Conservation (phyloP, 495 filamentous ascomycete genomes). For the Talaromyces liani region DNA sequence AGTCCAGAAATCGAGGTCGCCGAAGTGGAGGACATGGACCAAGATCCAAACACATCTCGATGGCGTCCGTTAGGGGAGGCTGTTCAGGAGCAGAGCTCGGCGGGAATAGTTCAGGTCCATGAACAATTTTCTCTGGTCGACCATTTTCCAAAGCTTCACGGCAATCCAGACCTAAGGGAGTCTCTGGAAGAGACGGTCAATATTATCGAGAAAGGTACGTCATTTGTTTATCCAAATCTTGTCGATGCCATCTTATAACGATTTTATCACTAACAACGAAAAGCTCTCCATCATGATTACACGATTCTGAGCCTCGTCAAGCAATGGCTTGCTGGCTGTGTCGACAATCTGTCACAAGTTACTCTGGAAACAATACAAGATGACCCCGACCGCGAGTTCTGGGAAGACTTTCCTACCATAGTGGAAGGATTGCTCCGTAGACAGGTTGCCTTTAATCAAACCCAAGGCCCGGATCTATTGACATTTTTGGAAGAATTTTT, state of each 20-base stretch:
- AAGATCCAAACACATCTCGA: conserved; percentile 34
- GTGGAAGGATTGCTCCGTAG: conserved; percentile 37
- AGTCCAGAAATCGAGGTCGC: conserved; percentile 50
- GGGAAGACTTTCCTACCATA: conserved; percentile 42
- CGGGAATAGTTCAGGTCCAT: conserved; percentile 30
- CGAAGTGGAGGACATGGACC: conserved; percentile 48
- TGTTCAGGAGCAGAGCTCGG: conserved; percentile 19
- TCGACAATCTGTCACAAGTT: conserved; percentile 22
- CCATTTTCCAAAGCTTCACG: conserved; percentile 26
- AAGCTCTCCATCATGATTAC: conserved; percentile 24
- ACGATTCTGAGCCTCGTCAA: conserved; percentile 21
- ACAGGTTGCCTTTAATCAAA: conserved; percentile 19
- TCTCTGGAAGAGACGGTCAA: conserved; percentile 28
- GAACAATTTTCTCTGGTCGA: conserved; percentile 24
- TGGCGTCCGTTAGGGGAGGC: conserved; percentile 37
- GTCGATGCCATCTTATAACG: conserved; percentile 9
- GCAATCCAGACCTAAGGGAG: conserved; percentile 22
- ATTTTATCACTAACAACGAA: neutral
- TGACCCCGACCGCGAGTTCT: conserved; percentile 42
- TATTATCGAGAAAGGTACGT: conserved; percentile 39
- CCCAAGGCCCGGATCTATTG: conserved; percentile 20
- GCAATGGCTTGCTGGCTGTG: conserved; percentile 28
- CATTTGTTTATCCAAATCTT: neutral
- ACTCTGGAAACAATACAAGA: conserved; percentile 22
- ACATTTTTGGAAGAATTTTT: conserved; percentile 29